phyloP scores from a whole-genome alignment of 2,329 filamentous ascomycete species.

The Cladophialophora bantiana region DNA sequence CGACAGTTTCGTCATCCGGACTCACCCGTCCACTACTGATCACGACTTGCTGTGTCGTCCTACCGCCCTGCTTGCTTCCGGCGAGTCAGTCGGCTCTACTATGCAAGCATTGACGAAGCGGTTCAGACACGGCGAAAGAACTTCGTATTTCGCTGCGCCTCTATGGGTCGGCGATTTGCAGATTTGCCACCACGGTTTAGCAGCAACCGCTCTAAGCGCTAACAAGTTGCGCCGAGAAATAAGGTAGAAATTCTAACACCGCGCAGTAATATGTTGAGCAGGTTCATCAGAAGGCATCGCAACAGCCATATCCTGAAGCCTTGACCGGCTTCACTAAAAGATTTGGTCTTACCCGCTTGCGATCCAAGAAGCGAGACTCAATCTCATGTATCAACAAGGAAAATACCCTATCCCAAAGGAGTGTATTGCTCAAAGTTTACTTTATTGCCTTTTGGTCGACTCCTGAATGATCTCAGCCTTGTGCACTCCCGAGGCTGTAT shows the following conservation, averaged over 20 bases:
- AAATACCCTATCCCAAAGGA: no score
- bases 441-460: not conserved
- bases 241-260: no score
- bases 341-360: no score
- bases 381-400: no score
- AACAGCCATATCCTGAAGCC: no score
- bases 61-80: slow-evolving; percentile 1
- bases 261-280: no score
- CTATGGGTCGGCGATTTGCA: not conserved
- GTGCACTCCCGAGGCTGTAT: not conserved
- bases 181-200: not conserved
- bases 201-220: no score
- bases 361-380: no score
- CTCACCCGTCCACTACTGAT: slow-evolving; percentile 30
- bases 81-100: no score
- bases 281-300: no score
- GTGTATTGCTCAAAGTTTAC: not conserved
- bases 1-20: slow-evolving; percentile 35
- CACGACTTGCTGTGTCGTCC: slow-evolving; percentile 12
- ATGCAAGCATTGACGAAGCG: not conserved
- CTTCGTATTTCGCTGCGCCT: not conserved
- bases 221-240: no score
- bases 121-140: not conserved
- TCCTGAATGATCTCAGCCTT: not conserved
- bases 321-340: no score